These are phyloP conservation scores for Phytophthora sansomeana DNA, from an alignment of 352 stramenopile species.

Conservation along the genomic window DNA sequence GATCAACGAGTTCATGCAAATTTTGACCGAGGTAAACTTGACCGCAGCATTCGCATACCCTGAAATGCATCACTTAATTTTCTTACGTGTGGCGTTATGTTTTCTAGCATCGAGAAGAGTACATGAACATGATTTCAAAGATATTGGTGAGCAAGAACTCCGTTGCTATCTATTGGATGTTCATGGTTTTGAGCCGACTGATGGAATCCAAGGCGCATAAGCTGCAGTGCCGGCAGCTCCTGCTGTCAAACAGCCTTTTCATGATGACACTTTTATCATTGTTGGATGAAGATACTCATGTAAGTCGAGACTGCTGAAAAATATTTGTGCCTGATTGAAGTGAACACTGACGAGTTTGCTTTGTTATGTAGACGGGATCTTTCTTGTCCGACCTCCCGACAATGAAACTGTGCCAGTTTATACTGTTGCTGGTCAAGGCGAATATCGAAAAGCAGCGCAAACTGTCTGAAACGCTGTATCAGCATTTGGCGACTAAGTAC, in stretches of 20 bases:
- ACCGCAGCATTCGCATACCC: not conserved
- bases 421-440: slow-evolving; percentile 69
- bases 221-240: slow-evolving; percentile 59
- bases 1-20: slow-evolving; percentile 80
- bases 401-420: slow-evolving; percentile 84
- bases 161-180: slow-evolving; percentile 78
- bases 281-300: slow-evolving; percentile 74
- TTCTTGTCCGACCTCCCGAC: slow-evolving; percentile 77
- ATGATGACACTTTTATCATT: slow-evolving; percentile 69
- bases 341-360: slow-evolving; percentile 17
- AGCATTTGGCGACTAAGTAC: slow-evolving; percentile 76
- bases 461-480: slow-evolving; percentile 69
- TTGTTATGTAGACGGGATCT: slow-evolving; percentile 48
- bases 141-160: slow-evolving; percentile 63
- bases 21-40: slow-evolving; percentile 70
- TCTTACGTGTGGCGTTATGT: slow-evolving; percentile 4
- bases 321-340: not conserved
- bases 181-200: slow-evolving; percentile 70
- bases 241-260: slow-evolving; percentile 74
- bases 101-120: slow-evolving; percentile 73
- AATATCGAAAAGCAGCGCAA: slow-evolving; percentile 73
- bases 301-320: slow-evolving; percentile 27
- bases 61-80: not conserved
- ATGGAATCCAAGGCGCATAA: slow-evolving; percentile 74
- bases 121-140: slow-evolving; percentile 71